A percentile compares a stretch with the other conserved stretches of the same genome.
Evolutionary conservation across 2,329 filamentous ascomycete genomes (phyloP).

Genomic region (Lojkania enalia): DNA sequence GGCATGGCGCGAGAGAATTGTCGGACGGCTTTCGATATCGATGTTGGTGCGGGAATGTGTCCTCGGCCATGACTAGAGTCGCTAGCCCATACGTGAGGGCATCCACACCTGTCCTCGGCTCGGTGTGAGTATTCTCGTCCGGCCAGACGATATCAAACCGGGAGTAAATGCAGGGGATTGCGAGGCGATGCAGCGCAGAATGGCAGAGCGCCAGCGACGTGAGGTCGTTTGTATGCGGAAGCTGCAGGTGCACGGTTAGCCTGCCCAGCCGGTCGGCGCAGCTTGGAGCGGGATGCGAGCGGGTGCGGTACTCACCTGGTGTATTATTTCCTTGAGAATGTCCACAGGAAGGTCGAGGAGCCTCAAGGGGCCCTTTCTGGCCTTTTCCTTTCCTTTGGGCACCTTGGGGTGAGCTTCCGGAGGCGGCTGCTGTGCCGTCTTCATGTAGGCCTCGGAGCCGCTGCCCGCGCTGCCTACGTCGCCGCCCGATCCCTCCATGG

Average conservation of each 20-base stretch:
- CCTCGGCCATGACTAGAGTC: constrained; percentile 74
- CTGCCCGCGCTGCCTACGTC: constrained; percentile 18
- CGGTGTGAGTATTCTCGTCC: constrained; percentile 65
- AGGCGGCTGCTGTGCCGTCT: constrained; percentile 5
- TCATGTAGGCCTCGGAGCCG: constrained; percentile 8
- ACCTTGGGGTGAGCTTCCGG: constrained; percentile 45
- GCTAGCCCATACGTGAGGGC: constrained; percentile 81
- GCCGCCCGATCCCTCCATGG: constrained; percentile 16
- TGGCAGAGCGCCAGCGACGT: constrained; percentile 77
- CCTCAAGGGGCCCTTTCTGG: constrained; percentile 59
- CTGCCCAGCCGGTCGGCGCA: neutral
- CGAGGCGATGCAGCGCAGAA: constrained; percentile 73
- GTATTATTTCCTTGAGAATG: constrained; percentile 75
- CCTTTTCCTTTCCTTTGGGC: constrained; percentile 55
- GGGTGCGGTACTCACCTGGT: constrained; percentile 63
- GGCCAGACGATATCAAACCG: constrained; percentile 90
- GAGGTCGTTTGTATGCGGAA: constrained; percentile 80
- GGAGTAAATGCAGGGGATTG: constrained; percentile 79
- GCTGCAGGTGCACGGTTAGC: constrained; percentile 49
- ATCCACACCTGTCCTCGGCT: constrained; percentile 74
- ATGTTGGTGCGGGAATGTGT: constrained; percentile 59
- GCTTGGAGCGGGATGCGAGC: neutral
- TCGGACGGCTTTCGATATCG: constrained; percentile 18
- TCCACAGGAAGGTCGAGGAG: constrained; percentile 78
- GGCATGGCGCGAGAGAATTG: neutral